phyloP scores from a whole-genome alignment of 2,329 filamentous ascomycete genomes.

The Fusarium citri region DNA sequence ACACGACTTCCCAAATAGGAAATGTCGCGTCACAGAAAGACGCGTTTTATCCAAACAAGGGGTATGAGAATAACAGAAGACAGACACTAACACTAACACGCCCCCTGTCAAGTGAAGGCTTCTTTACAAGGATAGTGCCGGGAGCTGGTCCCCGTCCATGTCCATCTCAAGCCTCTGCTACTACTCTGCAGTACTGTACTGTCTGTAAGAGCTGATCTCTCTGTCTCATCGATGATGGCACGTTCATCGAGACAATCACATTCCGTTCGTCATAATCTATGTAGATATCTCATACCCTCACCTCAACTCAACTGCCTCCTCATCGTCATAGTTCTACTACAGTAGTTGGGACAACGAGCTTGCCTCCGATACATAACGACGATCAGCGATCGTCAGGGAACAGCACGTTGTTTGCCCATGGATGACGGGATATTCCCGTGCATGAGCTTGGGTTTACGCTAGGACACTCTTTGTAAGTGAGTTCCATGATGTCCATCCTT shows the following conservation, averaged over 20 bases:
- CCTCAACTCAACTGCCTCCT: constrained; percentile 8
- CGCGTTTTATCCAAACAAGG: constrained; percentile 49
- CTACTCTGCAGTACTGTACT: neutral
- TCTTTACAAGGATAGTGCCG: constrained; percentile 37
- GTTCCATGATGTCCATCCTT: constrained; percentile 6
- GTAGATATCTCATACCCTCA: neutral
- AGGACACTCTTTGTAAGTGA: constrained; percentile 24
- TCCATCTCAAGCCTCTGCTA: constrained; percentile 27
- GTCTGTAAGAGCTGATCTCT: constrained; percentile 22
- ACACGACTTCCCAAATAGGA: constrained; percentile 46
- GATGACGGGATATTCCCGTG: constrained; percentile 20
- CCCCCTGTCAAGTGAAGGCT: constrained; percentile 22
- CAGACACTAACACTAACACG: constrained; percentile 19
- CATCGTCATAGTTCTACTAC: constrained; percentile 1
- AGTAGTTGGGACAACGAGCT: constrained; percentile 32
- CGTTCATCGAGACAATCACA: constrained; percentile 39
- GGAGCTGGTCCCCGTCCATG: constrained; percentile 39
- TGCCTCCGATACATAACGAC: constrained; percentile 11
- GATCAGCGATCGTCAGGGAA: constrained; percentile 36
- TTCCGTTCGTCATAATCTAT: constrained; percentile 36
- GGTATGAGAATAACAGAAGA: constrained; percentile 31
- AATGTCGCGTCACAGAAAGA: constrained; percentile 49
- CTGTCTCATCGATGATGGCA: constrained; percentile 36
- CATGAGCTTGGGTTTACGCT: constrained; percentile 9
- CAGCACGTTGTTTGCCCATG: constrained; percentile 14